Base-by-base conservation (phyloP, 345 rosid species). In the Euphorbia pulcherrima region DNA sequence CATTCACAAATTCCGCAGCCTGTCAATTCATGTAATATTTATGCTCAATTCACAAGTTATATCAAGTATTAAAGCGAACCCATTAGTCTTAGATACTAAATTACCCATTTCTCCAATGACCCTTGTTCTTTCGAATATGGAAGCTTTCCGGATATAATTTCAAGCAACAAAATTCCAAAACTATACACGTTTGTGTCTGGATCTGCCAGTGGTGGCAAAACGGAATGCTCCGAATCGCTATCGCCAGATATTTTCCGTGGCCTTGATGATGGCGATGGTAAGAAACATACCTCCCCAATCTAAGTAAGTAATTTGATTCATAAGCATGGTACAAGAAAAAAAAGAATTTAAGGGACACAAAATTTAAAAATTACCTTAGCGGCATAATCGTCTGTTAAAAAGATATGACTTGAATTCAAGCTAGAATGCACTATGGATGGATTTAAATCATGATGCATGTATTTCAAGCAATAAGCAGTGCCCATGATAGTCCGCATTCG, bases 401-500 rank as follows among this genome's bases (percentile, higher is more conserved):
- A 80, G 74, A 94, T 77, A 24, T 66, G 18, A 40, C 60, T 65
- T 40, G 95, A 81, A 70, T 28, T 65, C 71, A 94, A 69, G 48
- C 64, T 68, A 39, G 83, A 59, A 70, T 86, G 97, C 2, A 84
- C 64, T 41, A 84, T 65, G 0, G 96, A 96, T 0, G 99, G 97
- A 74, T 86, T 88, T 37, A 89, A 86, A 60, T 94, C 97, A 41
- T 94, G 87, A 76, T 85, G 97, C 91, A 88, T 94, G 67, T 94
- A 82, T 68, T 89, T 88, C 47, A 94, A 88, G 79, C 96, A 94
- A 64, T 94, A 91, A 65, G 95, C 97, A 50, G 69, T 79, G 47
- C 99, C 99, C 97, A 94, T 91, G 27, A 87, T 77, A n/a, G 87
- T 83, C 69, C 99, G 87, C 86, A 79, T 80, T 84, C 99, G 86